Percentiles rank a stretch among this genome's conserved stretches.
phyloP scores from a whole-genome alignment of 495 filamentous ascomycete species.

The Emericellopsis terricola region DNA sequence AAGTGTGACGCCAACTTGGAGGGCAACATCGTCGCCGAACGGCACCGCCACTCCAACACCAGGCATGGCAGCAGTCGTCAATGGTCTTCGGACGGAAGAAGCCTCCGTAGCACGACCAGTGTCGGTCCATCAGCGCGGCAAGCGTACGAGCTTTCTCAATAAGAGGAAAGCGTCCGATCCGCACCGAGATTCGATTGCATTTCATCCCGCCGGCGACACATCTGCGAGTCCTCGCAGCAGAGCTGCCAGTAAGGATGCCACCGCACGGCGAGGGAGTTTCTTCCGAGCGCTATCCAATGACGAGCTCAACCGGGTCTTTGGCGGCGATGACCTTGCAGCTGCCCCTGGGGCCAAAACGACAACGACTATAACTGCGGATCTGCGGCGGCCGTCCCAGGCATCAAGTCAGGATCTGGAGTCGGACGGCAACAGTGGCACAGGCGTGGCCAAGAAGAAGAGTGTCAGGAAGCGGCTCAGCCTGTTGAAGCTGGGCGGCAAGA shows the following conservation, averaged over 20 bases:
- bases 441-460: conserved; percentile 11
- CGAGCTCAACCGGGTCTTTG: too few species aligned
- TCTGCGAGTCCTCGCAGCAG: too few species aligned
- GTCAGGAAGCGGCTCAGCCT: conserved; percentile 55
- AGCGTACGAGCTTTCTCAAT: conserved; percentile 28
- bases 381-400: not conserved
- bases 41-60: conserved; percentile 3
- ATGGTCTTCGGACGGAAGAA: conserved; percentile 18
- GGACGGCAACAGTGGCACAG: not conserved
- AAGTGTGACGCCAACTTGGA: conserved; percentile 25
- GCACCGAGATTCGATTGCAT: conserved; percentile 3
- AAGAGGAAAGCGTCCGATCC: conserved; percentile 20
- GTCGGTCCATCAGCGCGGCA: conserved; percentile 22
- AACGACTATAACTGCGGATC: not conserved
- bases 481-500: conserved; percentile 48
- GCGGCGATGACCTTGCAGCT: conserved; percentile 15
- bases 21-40: conserved; percentile 14
- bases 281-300: conserved; percentile 9
- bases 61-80: conserved; percentile 9
- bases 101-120: conserved; percentile 18
- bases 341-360: not conserved
- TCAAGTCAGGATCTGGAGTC: not conserved
- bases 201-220: too few species aligned
- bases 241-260: too few species aligned
- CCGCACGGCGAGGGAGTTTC: conserved; percentile 11